These are phyloP conservation scores for Tetracladium marchalianum DNA, from an alignment of 495 filamentous ascomycete species.

Conservation along the genomic window DNA sequence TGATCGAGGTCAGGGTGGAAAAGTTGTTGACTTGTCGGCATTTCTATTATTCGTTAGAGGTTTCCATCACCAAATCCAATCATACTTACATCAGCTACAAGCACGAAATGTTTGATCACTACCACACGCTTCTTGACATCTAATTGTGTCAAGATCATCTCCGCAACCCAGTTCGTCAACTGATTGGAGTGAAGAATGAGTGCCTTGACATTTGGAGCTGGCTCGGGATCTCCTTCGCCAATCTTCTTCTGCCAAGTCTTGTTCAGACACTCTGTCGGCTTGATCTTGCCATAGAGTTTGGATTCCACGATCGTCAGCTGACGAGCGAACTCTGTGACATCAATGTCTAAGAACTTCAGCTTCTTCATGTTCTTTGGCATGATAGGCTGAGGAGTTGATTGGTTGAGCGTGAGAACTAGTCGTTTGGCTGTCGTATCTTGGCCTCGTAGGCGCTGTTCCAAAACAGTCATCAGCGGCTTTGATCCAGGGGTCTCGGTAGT, in stretches of 20 bases:
- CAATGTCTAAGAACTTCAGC: slow-evolving; percentile 96
- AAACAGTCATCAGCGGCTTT: slow-evolving; percentile 63
- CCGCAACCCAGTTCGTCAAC: slow-evolving; percentile 98
- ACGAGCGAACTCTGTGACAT: slow-evolving; percentile 88
- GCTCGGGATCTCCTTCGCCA: slow-evolving; percentile 69
- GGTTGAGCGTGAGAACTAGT: slow-evolving; percentile 74
- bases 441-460: slow-evolving; percentile 79
- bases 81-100: slow-evolving; percentile 76
- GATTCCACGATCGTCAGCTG: slow-evolving; percentile 97
- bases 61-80: slow-evolving; percentile 1
- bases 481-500: slow-evolving; percentile 87
- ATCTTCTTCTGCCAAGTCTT: slow-evolving; percentile 99
- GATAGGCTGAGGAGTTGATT: slow-evolving; percentile 73
- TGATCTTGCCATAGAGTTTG: slow-evolving; percentile 87
- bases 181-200: slow-evolving; percentile 97
- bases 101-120: slow-evolving; percentile 97
- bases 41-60: slow-evolving; percentile 51
- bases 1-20: slow-evolving; percentile 96
- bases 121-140: slow-evolving; percentile 93
- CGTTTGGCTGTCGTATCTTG: slow-evolving; percentile 82
- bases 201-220: slow-evolving; percentile 88
- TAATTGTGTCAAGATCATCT: slow-evolving; percentile 91
- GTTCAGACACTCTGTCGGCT: slow-evolving; percentile 88
- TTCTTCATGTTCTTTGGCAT: slow-evolving; percentile 99
- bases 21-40: slow-evolving; percentile 92